Percentiles rank a stretch among this genome's conserved stretches.
Evolutionary conservation across 768 basidiomycete genomes (phyloP).

Genomic region (Mycena vitilis): DNA sequence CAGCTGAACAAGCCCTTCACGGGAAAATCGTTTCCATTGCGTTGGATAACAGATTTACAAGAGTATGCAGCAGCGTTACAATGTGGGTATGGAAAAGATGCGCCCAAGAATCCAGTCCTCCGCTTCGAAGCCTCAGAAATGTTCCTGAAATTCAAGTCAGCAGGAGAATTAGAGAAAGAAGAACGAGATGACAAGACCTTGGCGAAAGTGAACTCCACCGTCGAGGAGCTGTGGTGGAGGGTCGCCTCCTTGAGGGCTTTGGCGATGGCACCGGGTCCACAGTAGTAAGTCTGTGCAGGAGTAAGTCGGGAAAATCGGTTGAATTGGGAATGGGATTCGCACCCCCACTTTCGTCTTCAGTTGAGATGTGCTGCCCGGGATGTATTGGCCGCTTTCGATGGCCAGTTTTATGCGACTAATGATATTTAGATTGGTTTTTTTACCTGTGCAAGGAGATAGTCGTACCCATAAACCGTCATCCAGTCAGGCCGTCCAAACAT

Average conservation of each 20-base stretch:
- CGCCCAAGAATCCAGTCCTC: slow-evolving; percentile 19
- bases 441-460: too few relatives aligned
- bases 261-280: slow-evolving; percentile 82
- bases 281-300: slow-evolving; percentile 80
- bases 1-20: too few relatives aligned
- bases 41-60: slow-evolving; percentile 6
- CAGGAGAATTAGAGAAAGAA: slow-evolving; percentile 12
- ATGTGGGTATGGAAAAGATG: slow-evolving; percentile 32
- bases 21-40: slow-evolving; percentile 17
- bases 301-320: slow-evolving; percentile 17
- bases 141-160: slow-evolving; percentile 38
- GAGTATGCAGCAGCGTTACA: slow-evolving; percentile 28
- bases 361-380: slow-evolving; percentile 82
- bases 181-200: slow-evolving; percentile 61
- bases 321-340: slow-evolving; percentile 44
- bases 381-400: slow-evolving; percentile 85
- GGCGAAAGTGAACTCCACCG: slow-evolving; percentile 82
- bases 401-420: slow-evolving; percentile 62
- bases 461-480: slow-evolving; percentile 80
- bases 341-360: slow-evolving; percentile 88
- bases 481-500: slow-evolving; percentile 95
- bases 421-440: too few relatives aligned
- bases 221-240: slow-evolving; percentile 60
- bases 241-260: slow-evolving; percentile 83
- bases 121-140: slow-evolving; percentile 37